Evolutionary conservation across 31 red algal genomes (phyloP), one percentile per base, ranked within the genome.

Genomic region (Bonnemaisonia californica): DNA sequence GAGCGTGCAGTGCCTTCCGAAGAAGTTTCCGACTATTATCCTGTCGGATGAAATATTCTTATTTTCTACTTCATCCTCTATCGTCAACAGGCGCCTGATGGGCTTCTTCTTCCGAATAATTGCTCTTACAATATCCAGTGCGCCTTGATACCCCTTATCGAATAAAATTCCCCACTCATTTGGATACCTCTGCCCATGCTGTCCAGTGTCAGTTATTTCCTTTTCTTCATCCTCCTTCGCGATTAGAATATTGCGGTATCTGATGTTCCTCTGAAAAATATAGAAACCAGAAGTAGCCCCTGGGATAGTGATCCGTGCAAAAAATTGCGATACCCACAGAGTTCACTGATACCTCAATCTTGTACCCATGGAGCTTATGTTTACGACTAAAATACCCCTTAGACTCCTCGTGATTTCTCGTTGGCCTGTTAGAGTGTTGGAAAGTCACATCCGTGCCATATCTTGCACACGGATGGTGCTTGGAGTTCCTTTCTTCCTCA

Each of bases 381-480:
- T 74, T 45, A 3, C 41, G 41, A 27, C 4, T 54, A 35, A 13
- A 54, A 47, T 74, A 74, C 19, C 33, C 18, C 16, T 74, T 74
- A 26, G 4, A 8, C 26, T 55, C 70, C 13, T 74, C n/a, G 22
- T 54, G 23, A 0, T 31, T 74, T 8, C 45, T 3, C 18, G 9
- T 7, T 54, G 22, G 70, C 5, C 70, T 37, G 55, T 36, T 30
- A 31, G 23, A 22, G 4, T 23, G 27, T 21, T 47, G 34, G 41
- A 74, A 74, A 31, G 38, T 74, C 13, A 74, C 38, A 74, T 74
- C 70, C 30, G 70, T 51, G 9, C 24, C 70, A 55, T 74, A 51
- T 7, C 34, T 12, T 23, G 1, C 1, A 35, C 28, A 74, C 7
- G 34, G 9, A 54, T 54, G 24, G 16, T 21, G 5, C 45, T 51